Base-by-base conservation (phyloP, 202 grass and related monocot genomes). In the Schoenoplectus triqueter region DNA sequence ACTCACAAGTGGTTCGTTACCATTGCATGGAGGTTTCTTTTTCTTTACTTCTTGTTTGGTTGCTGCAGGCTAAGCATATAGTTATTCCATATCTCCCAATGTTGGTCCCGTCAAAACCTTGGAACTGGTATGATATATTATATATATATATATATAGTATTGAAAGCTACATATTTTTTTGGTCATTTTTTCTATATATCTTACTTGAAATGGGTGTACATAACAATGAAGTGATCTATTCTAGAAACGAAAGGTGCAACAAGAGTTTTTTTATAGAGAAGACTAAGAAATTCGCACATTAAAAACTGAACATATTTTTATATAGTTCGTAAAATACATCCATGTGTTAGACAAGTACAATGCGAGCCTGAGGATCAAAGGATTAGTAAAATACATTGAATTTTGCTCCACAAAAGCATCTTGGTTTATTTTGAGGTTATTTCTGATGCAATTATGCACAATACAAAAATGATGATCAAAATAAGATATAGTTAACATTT, bases 11-110 rank as follows among this genome's bases (percentile, higher is more conserved):
- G 56, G 15, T 59, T 59, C 56, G 13, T 4, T 59, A 59, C 13
- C 15, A 14, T 78, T 78, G 74, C 52, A 59, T 42, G 70, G 74
- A 60, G 54, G 50, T 42, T 54, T n/a, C 50, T 44, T 69, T 66
- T 51, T 83, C 7, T 70, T 68, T 41, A 83, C 39, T 70, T 68
- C 10, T 15, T 57, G 14, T 83, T 83, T 69, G 48, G 10, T 83
- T 89, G 21, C 80, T 93, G 72, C 91, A 98, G 95, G 95, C 91
- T 65, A 95, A 88, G 66, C 91, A 98, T 40, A 81, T 93, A 82
- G 85, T 93, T 69, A 93, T 98, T 86, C 92, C 92, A 18, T 95
- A 95, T 85, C 91, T 98, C 65, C 95, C 95, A 75, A 98, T 98
- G 95, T 84, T 98, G 66, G 88, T 95, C 69, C 86, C 88, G 52